Conservation (phyloP, 805 yeast genomes). For the Candida quercuum region DNA sequence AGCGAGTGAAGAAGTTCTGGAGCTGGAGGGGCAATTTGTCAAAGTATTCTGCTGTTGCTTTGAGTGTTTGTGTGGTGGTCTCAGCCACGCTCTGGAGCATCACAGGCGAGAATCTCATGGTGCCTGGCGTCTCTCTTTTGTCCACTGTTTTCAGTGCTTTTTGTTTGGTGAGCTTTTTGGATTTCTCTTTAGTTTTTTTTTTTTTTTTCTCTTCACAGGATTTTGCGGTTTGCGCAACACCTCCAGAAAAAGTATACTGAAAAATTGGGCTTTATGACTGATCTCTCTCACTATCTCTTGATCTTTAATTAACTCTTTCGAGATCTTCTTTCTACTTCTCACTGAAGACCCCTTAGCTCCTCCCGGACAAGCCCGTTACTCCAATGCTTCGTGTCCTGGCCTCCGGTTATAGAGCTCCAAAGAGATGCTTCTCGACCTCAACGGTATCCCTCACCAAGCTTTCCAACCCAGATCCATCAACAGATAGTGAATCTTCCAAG, state of each 20-base stretch:
- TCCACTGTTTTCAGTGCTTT: neutral
- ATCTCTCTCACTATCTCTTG: too few relatives aligned
- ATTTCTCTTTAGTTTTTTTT: neutral
- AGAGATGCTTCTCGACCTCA: conserved; percentile 9
- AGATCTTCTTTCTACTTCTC: too few relatives aligned
- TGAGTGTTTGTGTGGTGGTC: conserved; percentile 21
- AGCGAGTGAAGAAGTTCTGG: conserved; percentile 69
- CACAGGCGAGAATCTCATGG: conserved; percentile 23
- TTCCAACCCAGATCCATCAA: conserved; percentile 11
- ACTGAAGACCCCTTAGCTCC: too few relatives aligned
- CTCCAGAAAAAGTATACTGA: neutral
- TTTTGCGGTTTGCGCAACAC: neutral
- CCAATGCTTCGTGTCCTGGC: conserved; percentile 4
- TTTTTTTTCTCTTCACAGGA: neutral
- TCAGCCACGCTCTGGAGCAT: conserved; percentile 13
- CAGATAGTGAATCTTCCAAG: conserved; percentile 27
- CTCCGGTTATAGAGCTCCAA: neutral
- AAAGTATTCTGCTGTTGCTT: conserved; percentile 36
- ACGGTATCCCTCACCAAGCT: conserved; percentile 2
- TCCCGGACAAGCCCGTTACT: neutral
- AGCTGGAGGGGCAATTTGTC: conserved; percentile 62
- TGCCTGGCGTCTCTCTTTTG: neutral
- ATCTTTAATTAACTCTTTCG: too few relatives aligned
- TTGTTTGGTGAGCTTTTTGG: too few relatives aligned
- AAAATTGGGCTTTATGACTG: conserved; percentile 1